These are phyloP conservation scores for Oligophagozyma castellii DNA, from an alignment of 1,139 yeast species.

Conservation along the genomic window DNA sequence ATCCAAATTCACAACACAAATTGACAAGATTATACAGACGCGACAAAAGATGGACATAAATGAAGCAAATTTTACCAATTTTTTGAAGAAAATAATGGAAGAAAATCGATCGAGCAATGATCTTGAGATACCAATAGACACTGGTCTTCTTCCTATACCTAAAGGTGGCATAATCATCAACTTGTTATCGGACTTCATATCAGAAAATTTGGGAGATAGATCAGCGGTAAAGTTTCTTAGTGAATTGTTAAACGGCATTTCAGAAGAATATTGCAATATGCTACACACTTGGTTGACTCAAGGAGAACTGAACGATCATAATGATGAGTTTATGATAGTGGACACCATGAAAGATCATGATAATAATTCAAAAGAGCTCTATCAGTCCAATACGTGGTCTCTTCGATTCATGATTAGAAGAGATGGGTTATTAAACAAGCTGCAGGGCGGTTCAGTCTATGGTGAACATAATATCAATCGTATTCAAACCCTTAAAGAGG, in stretches of 20 bases:
- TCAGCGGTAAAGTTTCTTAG: conserved; percentile 39
- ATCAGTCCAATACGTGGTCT: conserved; percentile 76
- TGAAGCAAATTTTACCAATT: conserved; percentile 20
- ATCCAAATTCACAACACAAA: conserved; percentile 12
- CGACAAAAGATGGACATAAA: conserved; percentile 18
- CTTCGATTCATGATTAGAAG: conserved; percentile 62
- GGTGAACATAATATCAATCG: too few relatives aligned
- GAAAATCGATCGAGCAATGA: conserved; percentile 13
- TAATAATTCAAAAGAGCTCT: conserved; percentile 27
- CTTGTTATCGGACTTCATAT: conserved; percentile 45
- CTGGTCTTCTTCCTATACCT: conserved; percentile 39
- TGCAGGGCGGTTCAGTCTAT: too few relatives aligned
- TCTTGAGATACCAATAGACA: conserved; percentile 27
- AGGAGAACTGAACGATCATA: conserved; percentile 69
- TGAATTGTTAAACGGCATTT: conserved; percentile 41
- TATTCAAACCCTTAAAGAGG: conserved; percentile 25
- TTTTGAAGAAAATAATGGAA: conserved; percentile 22
- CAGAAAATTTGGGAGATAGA: conserved; percentile 53
- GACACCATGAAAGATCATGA: conserved; percentile 22
- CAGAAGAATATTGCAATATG: conserved; percentile 53
- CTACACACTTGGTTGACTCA: conserved; percentile 63
- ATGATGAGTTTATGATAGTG: conserved; percentile 68
- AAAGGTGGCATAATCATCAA: conserved; percentile 58
- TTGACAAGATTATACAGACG: conserved; percentile 14
- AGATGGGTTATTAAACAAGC: conserved; percentile 64